Base-by-base conservation (phyloP, 2,329 filamentous ascomycete genomes). In the Claviceps maximensis region DNA sequence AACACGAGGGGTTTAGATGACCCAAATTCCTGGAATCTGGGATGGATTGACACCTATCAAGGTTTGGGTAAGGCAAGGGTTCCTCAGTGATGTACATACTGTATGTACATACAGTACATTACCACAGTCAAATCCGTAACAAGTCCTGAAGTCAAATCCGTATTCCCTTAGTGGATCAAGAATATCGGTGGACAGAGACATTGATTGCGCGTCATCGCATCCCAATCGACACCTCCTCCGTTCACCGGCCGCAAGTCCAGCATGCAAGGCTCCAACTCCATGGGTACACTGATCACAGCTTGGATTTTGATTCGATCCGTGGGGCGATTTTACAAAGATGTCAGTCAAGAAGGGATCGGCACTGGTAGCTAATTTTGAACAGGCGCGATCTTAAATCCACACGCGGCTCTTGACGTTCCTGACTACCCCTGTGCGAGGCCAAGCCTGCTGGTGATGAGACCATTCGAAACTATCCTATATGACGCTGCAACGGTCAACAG, bases 11-110 rank as follows among this genome's bases (percentile, higher is more conserved):
- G 29, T 38, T 5, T 38, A 5, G 36, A 38, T 38, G 36, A 38
- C n/a, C 48, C 36, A 29, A 29, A 29, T 41, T 27, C 19, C 48
- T 49, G 48, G 48, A 49, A 41, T 41, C 48, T 49, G 48, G 48
- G 41, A 41, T 41, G 33, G 23, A 9, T 42, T 19, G 23, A 17
- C 17, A 49, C 36, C 23, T n/a, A 41, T 13, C 36, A 41, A 25
- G 36, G 23, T 17, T 31, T 29, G 41, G 48, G 48, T 41, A 29
- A 49, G 48, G 36, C n/a, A 36, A 48, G 46, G 31, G 19, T 31
- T 23, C 36, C 42, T 4, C 21, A 9, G 13, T 45, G 42, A 45
- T 45, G 13, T 45, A 17, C 23, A 25, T 17, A 13, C 25, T 33
- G 9, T 15, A 15, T 9, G 6, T n/a, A 38, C 36, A 38, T 38